Evolutionary conservation across 1,284 basidiomycete species (phyloP), one percentile per base, ranked within the genome.

Genomic region (Naganishia liquefaciens): DNA sequence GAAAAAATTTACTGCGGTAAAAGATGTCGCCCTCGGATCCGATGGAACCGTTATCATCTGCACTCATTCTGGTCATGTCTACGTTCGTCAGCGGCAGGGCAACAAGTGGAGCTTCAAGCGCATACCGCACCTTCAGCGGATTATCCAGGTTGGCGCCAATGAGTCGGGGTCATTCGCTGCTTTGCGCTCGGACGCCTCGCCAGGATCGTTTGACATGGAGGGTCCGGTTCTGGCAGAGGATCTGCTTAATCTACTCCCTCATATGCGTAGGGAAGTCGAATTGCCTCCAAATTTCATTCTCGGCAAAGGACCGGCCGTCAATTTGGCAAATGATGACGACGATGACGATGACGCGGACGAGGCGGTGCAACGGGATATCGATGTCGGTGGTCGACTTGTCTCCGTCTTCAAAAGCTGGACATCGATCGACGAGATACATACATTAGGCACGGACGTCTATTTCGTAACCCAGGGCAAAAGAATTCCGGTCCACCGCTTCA

Each of bases 21-120:
- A 83, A 74, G 94, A 98, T 74, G 88, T 95, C 9, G 93, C 91
- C 0, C 83, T 98, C 23, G 92, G 93, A 17, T 81, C 86, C 0
- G 93, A 97, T 70, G 92, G 93, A 2, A 86, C 89, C 7, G 85
- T 98, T 71, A 88, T 97, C 72, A 84, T 98, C 47, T 96, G 92
- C 78, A 98, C 95, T 0, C 87, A 89, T 70, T 93, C 93, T 1
- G 95, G 95, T 0, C 93, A 98, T 71, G 93, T 97, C 33, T 98
- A 91, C 72, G 84, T 94, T 25, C 87, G 91, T 28, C 84, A 87
- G 21, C 84, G 90, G 21, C 72, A 68, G 62, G 68, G 71, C 47
- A 80, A 80, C 68, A 78, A 86, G 2, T 87, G 87, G 79, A 91
- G 90, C 79, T 98, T 95, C 75, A 85, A 87, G 58, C 86, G 88